A percentile compares a stretch with the other conserved stretches of the same genome.
Evolutionary conservation across 352 stramenopile genomes (phyloP).

Genomic region (Thalassiosira livingstoniorum): DNA sequence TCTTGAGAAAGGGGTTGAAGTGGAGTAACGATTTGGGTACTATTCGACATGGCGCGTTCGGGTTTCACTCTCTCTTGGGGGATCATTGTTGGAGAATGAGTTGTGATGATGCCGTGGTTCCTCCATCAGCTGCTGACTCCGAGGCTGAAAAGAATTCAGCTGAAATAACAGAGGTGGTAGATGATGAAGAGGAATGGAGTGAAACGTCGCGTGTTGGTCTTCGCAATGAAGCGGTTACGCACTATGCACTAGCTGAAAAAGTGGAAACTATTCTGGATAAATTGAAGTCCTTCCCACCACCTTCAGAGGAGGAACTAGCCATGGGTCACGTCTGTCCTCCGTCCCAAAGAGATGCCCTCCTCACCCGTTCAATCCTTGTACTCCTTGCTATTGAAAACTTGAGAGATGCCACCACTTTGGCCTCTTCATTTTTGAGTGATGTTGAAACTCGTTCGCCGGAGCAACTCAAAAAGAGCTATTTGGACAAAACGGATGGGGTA

Average conservation of each 20-base stretch:
- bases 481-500: slow-evolving; percentile 77
- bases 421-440: slow-evolving; percentile 61
- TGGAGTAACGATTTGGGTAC: slow-evolving; percentile 78
- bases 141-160: slow-evolving; percentile 24
- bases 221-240: slow-evolving; percentile 71
- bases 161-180: slow-evolving; percentile 13
- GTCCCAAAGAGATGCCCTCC: slow-evolving; percentile 71
- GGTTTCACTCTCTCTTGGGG: slow-evolving; percentile 69
- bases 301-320: slow-evolving; percentile 66
- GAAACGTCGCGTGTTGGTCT: slow-evolving; percentile 64
- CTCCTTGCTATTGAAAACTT: slow-evolving; percentile 80
- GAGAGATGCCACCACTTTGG: slow-evolving; percentile 69
- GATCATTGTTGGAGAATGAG: slow-evolving; percentile 74
- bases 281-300: slow-evolving; percentile 69
- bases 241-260: slow-evolving; percentile 78
- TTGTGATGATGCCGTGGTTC: slow-evolving; percentile 45
- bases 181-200: slow-evolving; percentile 45
- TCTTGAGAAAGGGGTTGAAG: slow-evolving; percentile 64
- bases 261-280: slow-evolving; percentile 65
- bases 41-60: slow-evolving; percentile 58
- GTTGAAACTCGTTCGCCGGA: slow-evolving; percentile 71
- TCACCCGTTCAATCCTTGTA: slow-evolving; percentile 75
- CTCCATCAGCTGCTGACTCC: background rate
- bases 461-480: slow-evolving; percentile 73
- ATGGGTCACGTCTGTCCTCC: slow-evolving; percentile 72